Evolutionary conservation across 345 rosid genomes (phyloP), one percentile per base, ranked within the genome.

Genomic region (Heritiera fomes): DNA sequence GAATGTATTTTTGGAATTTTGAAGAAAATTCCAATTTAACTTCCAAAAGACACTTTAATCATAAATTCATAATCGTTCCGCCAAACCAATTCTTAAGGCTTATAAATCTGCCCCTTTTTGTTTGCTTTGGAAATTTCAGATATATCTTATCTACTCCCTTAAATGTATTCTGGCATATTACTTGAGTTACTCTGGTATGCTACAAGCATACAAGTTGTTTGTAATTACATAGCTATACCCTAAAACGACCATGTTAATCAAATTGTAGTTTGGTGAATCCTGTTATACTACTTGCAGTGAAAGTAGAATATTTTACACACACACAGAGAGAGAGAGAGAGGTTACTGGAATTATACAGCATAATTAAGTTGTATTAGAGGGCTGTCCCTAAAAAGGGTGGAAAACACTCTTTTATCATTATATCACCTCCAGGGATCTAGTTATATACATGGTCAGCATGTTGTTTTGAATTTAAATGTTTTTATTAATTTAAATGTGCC

Each of bases 281-380:
- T 60, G 15, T 77, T 17, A 38, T 53, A 34, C n/a, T 71, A 23
- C 43, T 78, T 60, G 61, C 23, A 52, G 61, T 15, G 41, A 62
- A 50, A 45, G 55, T 71, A 60, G 50, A 71, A 45, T 50, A 8
- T 15, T 45, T n/a, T n/a, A 67, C 14, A 66, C 1, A 3, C 3
- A 66, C 1, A 3, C 3, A 71, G 7, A 32, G 75, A 32, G 52
- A 10, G 34, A 11, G 40, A 17, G 66, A 61, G 40, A 5, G 66
- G 30, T 69, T 67, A 30, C 45, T 69, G 40, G 56, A 23, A 69
- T 46, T 40, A 18, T 66, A 0, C 12, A 18, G 11, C 30, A 66
- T 7, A 18, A 49, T 3, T 15, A 66, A 41, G 50, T 32, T 47
- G 20, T 5, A 41, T 66, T 2, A 18, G 12, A 38, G 30, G 71